A percentile compares a stretch with the other conserved stretches of the same genome.
These are phyloP conservation scores for Suaeda aralocaspica DNA, from an alignment of 148 eudicot genomes.

Conservation along the genomic window DNA sequence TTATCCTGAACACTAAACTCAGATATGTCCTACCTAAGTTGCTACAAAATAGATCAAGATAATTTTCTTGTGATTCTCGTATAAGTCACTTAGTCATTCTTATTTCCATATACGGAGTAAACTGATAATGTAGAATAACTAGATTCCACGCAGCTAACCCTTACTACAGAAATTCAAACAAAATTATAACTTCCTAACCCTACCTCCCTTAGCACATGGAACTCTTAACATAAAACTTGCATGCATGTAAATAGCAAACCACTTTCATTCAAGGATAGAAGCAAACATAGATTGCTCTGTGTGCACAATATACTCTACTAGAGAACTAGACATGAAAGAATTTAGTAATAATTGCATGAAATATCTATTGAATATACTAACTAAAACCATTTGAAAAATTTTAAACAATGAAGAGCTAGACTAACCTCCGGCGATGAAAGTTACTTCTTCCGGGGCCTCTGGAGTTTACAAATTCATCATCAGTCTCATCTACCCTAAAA, in stretches of 20 bases:
- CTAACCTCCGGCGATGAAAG: conserved; percentile 62
- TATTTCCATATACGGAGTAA: too few relatives aligned
- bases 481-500: conserved; percentile 60
- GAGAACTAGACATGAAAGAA: neutral
- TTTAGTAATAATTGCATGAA: neutral
- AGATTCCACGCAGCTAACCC: too few relatives aligned
- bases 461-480: conserved; percentile 52
- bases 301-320: neutral
- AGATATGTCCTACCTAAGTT: neutral
- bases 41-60: too few relatives aligned
- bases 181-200: neutral
- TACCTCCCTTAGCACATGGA: neutral
- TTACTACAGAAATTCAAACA: too few relatives aligned
- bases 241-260: too few relatives aligned
- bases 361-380: neutral
- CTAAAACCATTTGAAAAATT: neutral
- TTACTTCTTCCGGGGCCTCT: conserved; percentile 47
- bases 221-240: neutral
- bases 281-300: conserved; percentile 3
- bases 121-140: too few relatives aligned
- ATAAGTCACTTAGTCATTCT: too few relatives aligned
- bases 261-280: neutral
- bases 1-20: neutral
- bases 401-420: neutral
- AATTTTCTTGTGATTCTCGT: too few relatives aligned